Percentiles rank a stretch among this genome's conserved stretches.
phyloP scores from a whole-genome alignment of 345 rosid genomes.

The Erysimum cheiranthoides region DNA sequence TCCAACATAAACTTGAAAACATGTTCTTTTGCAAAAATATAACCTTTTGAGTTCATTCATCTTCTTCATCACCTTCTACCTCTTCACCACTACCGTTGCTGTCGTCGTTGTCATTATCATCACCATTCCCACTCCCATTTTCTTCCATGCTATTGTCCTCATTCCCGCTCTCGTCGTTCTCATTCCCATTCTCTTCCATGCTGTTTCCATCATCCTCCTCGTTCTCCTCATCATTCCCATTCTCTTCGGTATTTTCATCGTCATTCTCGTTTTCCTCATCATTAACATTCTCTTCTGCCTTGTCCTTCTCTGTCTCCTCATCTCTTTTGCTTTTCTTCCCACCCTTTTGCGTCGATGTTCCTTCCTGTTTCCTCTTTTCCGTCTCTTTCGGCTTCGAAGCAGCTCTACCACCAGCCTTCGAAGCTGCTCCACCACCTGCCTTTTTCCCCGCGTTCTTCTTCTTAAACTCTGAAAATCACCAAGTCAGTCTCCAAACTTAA shows the following conservation, averaged over 20 bases:
- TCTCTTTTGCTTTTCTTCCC: conserved; percentile 46
- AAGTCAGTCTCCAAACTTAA: not conserved
- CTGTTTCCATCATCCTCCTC: not conserved
- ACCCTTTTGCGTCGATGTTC: conserved; percentile 41
- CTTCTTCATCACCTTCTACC: conserved; percentile 32
- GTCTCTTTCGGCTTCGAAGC: conserved; percentile 50
- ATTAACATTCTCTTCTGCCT: not conserved
- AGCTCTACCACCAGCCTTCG: conserved; percentile 38
- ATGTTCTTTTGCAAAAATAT: not conserved
- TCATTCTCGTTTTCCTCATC: conserved; percentile 13
- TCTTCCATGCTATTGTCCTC: conserved; percentile 23
- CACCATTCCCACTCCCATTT: not conserved
- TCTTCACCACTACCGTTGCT: conserved; percentile 11
- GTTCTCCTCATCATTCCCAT: conserved; percentile 1
- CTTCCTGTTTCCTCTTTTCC: conserved; percentile 58
- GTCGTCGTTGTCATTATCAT: conserved; percentile 3
- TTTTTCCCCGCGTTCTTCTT: conserved; percentile 69
- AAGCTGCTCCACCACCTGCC: conserved; percentile 46
- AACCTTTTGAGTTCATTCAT: conserved; percentile 15
- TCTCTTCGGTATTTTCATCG: conserved; percentile 3
- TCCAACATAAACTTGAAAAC: conserved; percentile 28
- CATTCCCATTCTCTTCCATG: conserved; percentile 12
- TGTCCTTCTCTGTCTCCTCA: conserved; percentile 6
- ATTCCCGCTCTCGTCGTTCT: not conserved
- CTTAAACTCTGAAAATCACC: conserved; percentile 57